These are phyloP conservation scores for Conoideocrella luteorostrata DNA, from an alignment of 2,329 filamentous ascomycete genomes.

Conservation along the genomic window DNA sequence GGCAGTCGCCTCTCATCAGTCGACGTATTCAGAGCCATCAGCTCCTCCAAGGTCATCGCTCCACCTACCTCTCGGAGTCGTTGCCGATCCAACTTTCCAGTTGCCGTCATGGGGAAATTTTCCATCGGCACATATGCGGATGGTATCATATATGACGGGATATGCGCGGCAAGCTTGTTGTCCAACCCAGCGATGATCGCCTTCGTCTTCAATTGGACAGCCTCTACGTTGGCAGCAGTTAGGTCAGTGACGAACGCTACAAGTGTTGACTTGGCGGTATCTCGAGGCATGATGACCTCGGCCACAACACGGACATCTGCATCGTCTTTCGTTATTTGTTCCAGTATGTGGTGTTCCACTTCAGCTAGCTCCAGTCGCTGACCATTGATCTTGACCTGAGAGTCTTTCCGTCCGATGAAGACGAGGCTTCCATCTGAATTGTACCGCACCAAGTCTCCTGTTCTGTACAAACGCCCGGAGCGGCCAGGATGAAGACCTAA, in stretches of 20 bases:
- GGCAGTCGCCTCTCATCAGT: conserved; percentile 6
- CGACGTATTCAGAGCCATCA: neutral
- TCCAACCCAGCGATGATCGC: neutral
- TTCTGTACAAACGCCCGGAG: conserved; percentile 12
- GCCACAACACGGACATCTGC: too few relatives aligned
- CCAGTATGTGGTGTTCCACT: too few relatives aligned
- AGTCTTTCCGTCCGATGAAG: conserved; percentile 6
- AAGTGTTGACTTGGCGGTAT: conserved; percentile 4
- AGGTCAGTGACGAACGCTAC: conserved; percentile 9
- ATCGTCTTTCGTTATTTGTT: too few relatives aligned
- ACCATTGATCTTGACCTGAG: conserved; percentile 13
- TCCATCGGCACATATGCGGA: conserved; percentile 4
- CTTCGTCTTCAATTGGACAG: too few relatives aligned
- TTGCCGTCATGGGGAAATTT: conserved; percentile 2
- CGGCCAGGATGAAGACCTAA: conserved; percentile 2
- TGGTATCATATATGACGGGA: conserved; percentile 6
- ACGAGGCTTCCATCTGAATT: neutral
- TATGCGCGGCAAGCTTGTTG: neutral
- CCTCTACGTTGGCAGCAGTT: neutral
- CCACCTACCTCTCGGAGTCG: conserved; percentile 1
- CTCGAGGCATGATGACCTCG: conserved; percentile 7
- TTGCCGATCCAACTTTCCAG: conserved; percentile 5
- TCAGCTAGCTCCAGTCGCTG: conserved; percentile 7
- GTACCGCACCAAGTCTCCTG: conserved; percentile 15
- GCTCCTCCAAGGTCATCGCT: conserved; percentile 1